Base-by-base conservation (phyloP, 2,329 filamentous ascomycete species). In the Trichophyton verrucosum region DNA sequence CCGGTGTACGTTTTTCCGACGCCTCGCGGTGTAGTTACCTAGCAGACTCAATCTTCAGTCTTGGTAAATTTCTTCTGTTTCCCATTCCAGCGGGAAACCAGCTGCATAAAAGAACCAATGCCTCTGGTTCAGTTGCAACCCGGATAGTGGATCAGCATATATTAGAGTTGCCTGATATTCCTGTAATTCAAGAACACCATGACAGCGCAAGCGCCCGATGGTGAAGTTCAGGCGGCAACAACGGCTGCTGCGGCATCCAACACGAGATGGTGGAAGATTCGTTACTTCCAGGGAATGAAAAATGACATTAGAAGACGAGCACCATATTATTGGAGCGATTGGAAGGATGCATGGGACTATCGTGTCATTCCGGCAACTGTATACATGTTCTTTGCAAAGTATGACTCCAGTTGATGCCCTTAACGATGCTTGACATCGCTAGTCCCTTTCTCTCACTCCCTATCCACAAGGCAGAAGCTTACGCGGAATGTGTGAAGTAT, bases 301-400 rank as follows among this genome's bases (percentile, higher is more conserved):
- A 85, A 88, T 69, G 90, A 95, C 74, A 69, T 95, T 38, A 84
- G 84, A 65, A 83, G 89, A 61, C 78, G 90, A 64, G 81, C 81
- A 6, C 90, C 90, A 0, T 95, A 81, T 71, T 95, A 94, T 70
- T 78, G 76, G 74, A 91, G 86, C 73, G 90, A 95, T 73, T 95
- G 88, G 88, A 78, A 72, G 17, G 90, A 95, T 76, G 90, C 90
- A 1, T 94, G 88, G 88, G 88, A 95, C 71, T 95, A 95, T 76
- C 83, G 90, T 60, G 88, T 95, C 47, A 81, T 95, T 44, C 90
- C 90, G 1, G 89, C 89, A 15, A 95, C 90, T 8, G 78, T 95
- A 33, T 95, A 95, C 75, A 95, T 95, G 88, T 95, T 94, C 77
- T 95, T 95, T 80, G 89, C 90, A 64, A 95, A 95, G 89, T 92